A percentile compares a stretch with the other conserved stretches of the same genome.
These are phyloP conservation scores for Alternaria solani DNA, from an alignment of 2,329 filamentous ascomycete species.

Conservation along the genomic window DNA sequence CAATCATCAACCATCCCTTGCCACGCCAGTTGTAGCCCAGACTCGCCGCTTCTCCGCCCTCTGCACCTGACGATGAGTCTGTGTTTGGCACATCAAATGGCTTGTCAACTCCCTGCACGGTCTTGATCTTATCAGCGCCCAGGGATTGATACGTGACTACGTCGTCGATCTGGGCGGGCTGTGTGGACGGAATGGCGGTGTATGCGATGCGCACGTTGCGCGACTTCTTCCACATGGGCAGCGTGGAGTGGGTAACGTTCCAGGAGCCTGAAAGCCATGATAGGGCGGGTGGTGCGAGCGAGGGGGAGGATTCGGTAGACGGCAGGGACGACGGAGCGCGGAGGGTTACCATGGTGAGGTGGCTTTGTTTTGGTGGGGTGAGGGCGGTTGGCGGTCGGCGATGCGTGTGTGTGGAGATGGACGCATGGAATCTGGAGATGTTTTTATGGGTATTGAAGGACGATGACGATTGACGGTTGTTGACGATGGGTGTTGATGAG, in stretches of 20 bases:
- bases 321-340: constrained; percentile 39
- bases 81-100: constrained; percentile 45
- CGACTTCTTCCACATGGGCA: constrained; percentile 77
- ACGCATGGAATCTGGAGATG: constrained; percentile 17
- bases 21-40: constrained; percentile 72
- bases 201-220: constrained; percentile 85
- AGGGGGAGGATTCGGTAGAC: constrained; percentile 21
- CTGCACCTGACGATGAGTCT: background rate
- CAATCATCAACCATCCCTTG: constrained; percentile 75
- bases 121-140: constrained; percentile 61
- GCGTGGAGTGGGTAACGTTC: constrained; percentile 51
- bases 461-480: background rate
- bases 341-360: constrained; percentile 30
- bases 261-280: constrained; percentile 44
- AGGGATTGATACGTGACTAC: constrained; percentile 73
- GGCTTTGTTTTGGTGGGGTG: background rate
- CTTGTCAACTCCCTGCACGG: constrained; percentile 71
- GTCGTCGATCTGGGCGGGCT: constrained; percentile 67
- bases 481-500: constrained; percentile 4
- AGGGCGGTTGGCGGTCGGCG: background rate
- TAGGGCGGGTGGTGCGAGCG: constrained; percentile 48
- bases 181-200: constrained; percentile 51
- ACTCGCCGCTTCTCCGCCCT: constrained; percentile 58
- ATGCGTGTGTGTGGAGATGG: constrained; percentile 1
- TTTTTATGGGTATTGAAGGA: constrained; percentile 11